Base-by-base conservation (phyloP, 257 asterid genomes). In the Nicotiana otophora region DNA sequence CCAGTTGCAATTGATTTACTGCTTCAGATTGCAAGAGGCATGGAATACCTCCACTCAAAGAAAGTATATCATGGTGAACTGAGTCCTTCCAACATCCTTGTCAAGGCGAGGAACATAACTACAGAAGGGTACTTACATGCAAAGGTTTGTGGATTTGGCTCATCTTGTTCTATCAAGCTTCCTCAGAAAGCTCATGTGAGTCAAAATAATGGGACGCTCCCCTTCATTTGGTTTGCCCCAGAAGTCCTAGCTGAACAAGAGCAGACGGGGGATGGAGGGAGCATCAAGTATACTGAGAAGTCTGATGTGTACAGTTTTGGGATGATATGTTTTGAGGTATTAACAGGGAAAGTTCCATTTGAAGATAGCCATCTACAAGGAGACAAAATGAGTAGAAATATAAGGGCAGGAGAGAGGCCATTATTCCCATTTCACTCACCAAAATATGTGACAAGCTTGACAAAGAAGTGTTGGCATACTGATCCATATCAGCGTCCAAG, bases 1-100 rank as follows among this genome's bases (percentile, higher is more conserved):
- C 94, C 94, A 0, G 93, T 84, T 15, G 95, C 97, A 0, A 89
- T 91, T n/a, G 98, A 94, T 80, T 88, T 92, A 28, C 91, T 95
- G 94, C 90, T 94, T 87, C 99, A 95, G 82, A 92, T 95, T 80
- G 98, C 99, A 23, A 87, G 97, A 84, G 99, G 99, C 31, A 94
- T 94, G 97, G 99, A 95, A 68, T 95, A 94, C 86, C 93, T 95
- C 55, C 99, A 95, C 83, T 88, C 97, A 0, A 89, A 88, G 86
- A 90, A 87, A 34, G 91, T 95, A 23, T 87, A 85, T 75, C 98
- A 95, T 42, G 99, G 99, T n/a, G 93, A 92, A 28, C 82, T 95
- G 54, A 95, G 86, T 70, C 92, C 97, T 28, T 84, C 86, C 2
- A 95, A 90, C 75, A 88, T 95, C 81, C 90, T 92, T 36, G 83